phyloP scores from a whole-genome alignment of 2,329 filamentous ascomycete genomes.

The Chaetomium strumarium region DNA sequence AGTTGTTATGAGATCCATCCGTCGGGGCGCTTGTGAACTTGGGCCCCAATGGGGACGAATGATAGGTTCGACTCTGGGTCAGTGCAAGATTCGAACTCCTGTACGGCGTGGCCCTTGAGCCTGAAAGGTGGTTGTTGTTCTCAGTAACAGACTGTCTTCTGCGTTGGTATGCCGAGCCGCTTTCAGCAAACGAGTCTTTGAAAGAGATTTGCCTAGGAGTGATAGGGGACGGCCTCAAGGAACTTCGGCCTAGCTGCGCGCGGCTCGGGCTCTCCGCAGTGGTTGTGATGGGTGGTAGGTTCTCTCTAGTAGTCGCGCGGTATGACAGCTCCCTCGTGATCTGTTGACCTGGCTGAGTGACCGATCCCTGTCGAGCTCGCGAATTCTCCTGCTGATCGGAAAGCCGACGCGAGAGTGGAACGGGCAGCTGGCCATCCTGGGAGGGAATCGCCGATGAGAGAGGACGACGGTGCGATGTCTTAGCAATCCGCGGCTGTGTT shows the following conservation, averaged over 20 bases:
- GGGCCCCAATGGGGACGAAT: conserved; percentile 55
- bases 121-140: conserved; percentile 34
- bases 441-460: conserved; percentile 46
- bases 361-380: conserved; percentile 34
- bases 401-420: conserved; percentile 46
- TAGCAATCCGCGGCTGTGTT: conserved; percentile 42
- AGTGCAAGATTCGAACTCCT: conserved; percentile 36
- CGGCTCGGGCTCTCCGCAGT: conserved; percentile 33
- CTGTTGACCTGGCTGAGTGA: conserved; percentile 39
- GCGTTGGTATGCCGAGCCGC: conserved; percentile 29
- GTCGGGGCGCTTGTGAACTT: conserved; percentile 35
- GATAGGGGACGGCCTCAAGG: conserved; percentile 37
- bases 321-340: conserved; percentile 40
- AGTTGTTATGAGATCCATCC: conserved; percentile 31
- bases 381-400: conserved; percentile 51
- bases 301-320: conserved; percentile 39
- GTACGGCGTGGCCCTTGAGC: conserved; percentile 40
- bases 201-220: conserved; percentile 45
- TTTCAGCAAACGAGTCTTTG: conserved; percentile 36
- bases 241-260: conserved; percentile 29
- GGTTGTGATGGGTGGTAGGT: conserved; percentile 32
- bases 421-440: conserved; percentile 45
- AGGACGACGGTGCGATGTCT: conserved; percentile 45
- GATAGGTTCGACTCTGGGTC: conserved; percentile 43
- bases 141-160: conserved; percentile 46